Evolutionary conservation across 2,329 filamentous ascomycete species (phyloP), one percentile per base, ranked within the genome.

Genomic region (Piedraia hortae): DNA sequence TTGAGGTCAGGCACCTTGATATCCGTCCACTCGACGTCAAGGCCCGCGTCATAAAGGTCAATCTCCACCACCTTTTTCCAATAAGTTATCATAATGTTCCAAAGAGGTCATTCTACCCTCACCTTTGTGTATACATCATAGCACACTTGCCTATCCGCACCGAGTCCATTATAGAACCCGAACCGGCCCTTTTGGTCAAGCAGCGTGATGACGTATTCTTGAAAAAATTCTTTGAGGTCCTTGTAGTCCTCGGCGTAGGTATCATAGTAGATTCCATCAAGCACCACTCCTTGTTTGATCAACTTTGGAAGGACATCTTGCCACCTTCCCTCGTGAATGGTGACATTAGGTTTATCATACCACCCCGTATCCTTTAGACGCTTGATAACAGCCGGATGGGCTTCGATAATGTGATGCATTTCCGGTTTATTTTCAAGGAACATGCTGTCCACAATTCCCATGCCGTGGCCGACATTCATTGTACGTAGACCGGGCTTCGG

Each of bases 181-280:
- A 63, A 67, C 20, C 46, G 51, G 17, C 48, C 49, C 6, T 46
- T 39, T 13, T 57, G 52, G 32, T 73, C 67, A 20, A 97, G 50
- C 24, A 93, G 45, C 0, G 64, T 69, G 14, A 85, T 74, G 6
- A 93, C 67, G 34, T 71, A 65, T 43, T 93, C 85, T 2, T 61
- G 69, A 42, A 93, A 90, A 50, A 93, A 91, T 27, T 66, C 56
- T 20, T 70, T 69, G 13, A 93, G 62, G 42, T 82, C 73, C 2
- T 56, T 54, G 46, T 93, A 97, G 31, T 85, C 74, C 48, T 97
- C 85, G 4, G 78, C 85, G 44, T 93, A 93, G 0, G 85, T 97
- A 41, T 97, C 85, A 39, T 91, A 93, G 51, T 93, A 97, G 33
- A 97, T 53, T 6, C 44, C 52, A 28, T 56, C 51, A 23, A 55